Conservation (phyloP, 1,139 yeast species). For the Scheffersomyces stambukii region DNA sequence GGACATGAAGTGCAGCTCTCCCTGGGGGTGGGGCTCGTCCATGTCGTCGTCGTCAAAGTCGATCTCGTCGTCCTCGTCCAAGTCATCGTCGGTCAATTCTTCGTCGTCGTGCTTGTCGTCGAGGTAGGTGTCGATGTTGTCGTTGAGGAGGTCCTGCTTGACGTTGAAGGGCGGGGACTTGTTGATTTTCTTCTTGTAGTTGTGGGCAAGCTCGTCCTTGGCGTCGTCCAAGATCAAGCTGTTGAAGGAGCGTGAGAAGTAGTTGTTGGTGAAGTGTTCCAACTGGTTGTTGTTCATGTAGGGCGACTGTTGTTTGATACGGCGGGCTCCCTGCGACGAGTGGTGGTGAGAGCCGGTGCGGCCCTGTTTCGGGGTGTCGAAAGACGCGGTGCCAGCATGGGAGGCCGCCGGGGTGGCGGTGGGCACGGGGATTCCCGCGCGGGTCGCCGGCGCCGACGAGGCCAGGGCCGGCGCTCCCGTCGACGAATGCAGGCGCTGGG, state of each 20-base stretch:
- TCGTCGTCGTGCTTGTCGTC: slow-evolving; percentile 14
- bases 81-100: slow-evolving; percentile 10
- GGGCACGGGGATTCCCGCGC: too few relatives aligned
- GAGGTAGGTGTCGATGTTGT: slow-evolving; percentile 21
- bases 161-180: slow-evolving; percentile 45
- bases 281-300: slow-evolving; percentile 14
- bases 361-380: too few relatives aligned
- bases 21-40: slow-evolving; percentile 6
- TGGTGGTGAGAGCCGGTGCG: too few relatives aligned
- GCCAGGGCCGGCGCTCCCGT: too few relatives aligned
- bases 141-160: slow-evolving; percentile 27
- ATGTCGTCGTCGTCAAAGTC: slow-evolving; percentile 6
- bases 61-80: slow-evolving; percentile 19
- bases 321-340: too few relatives aligned
- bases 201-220: slow-evolving; percentile 1
- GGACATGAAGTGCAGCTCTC: slow-evolving; percentile 3
- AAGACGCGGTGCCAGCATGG: too few relatives aligned
- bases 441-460: too few relatives aligned
- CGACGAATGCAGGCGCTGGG: too few relatives aligned
- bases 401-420: too few relatives aligned
- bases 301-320: slow-evolving; percentile 7
- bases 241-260: slow-evolving; percentile 44
- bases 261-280: slow-evolving; percentile 38
- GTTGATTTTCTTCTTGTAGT: slow-evolving; percentile 20
- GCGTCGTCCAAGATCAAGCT: slow-evolving; percentile 40